Percentiles rank a stretch among this genome's conserved stretches.
phyloP scores from a whole-genome alignment of 345 rosid genomes.

The Pistacia vera region DNA sequence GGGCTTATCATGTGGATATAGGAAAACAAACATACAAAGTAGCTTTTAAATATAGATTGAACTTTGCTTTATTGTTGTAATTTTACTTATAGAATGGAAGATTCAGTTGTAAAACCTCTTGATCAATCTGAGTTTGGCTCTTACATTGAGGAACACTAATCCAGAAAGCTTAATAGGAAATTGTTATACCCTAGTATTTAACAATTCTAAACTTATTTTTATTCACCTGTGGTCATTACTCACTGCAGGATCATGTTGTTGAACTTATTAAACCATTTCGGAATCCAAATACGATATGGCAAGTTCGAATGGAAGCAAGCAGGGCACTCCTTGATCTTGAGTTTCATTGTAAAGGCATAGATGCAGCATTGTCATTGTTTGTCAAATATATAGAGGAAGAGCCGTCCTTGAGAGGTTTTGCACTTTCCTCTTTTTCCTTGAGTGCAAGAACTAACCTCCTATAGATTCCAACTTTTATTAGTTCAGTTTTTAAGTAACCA shows the following conservation, averaged over 20 bases:
- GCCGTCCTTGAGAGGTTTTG: slow-evolving; percentile 82
- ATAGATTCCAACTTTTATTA: neutral
- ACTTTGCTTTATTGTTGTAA: no score
- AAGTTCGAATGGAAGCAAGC: slow-evolving; percentile 84
- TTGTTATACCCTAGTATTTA: neutral
- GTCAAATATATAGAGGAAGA: slow-evolving; percentile 73
- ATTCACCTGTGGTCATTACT: slow-evolving; percentile 23
- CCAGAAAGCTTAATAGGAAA: neutral
- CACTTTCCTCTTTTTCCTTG: slow-evolving; percentile 14
- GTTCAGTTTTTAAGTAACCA: neutral
- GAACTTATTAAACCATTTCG: slow-evolving; percentile 80
- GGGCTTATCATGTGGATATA: neutral
- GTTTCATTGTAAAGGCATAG: slow-evolving; percentile 79
- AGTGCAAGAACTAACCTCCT: neutral
- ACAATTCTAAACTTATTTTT: slow-evolving; percentile 2
- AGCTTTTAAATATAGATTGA: no score
- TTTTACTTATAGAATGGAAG: no score
- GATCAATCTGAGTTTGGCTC: neutral
- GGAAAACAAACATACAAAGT: neutral
- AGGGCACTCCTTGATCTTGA: slow-evolving; percentile 93
- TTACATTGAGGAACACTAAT: no score
- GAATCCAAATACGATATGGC: slow-evolving; percentile 58
- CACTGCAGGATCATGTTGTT: slow-evolving; percentile 71
- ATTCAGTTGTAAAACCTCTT: no score
- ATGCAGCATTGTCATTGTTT: slow-evolving; percentile 71